Evolutionary conservation across 495 filamentous ascomycete species (phyloP).

Genomic region (Tuber indicum): DNA sequence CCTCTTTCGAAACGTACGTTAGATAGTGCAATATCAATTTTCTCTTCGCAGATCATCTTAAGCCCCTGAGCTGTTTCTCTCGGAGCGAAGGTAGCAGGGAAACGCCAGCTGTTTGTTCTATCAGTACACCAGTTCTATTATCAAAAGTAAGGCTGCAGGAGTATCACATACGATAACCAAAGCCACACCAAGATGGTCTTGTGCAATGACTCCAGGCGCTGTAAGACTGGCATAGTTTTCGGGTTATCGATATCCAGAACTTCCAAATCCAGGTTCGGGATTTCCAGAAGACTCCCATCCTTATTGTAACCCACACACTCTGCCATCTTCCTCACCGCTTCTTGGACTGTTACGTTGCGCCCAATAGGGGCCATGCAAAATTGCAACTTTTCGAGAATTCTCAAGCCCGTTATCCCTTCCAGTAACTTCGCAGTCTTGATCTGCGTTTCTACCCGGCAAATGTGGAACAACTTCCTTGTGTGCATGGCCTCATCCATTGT

Average conservation of each 20-base stretch:
- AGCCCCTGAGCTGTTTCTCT: slow-evolving; percentile 71
- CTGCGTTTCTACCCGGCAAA: slow-evolving; percentile 57
- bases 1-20: slow-evolving; percentile 13
- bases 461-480: slow-evolving; percentile 60
- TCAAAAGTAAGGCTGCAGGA: slow-evolving; percentile 21
- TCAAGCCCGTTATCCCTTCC: slow-evolving; percentile 57
- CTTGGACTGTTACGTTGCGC: slow-evolving; percentile 42
- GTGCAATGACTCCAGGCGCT: slow-evolving; percentile 66
- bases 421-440: slow-evolving; percentile 63
- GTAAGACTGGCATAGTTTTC: slow-evolving; percentile 53
- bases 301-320: slow-evolving; percentile 58
- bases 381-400: slow-evolving; percentile 62
- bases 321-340: slow-evolving; percentile 56
- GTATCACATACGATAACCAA: slow-evolving; percentile 57
- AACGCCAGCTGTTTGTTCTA: slow-evolving; percentile 49
- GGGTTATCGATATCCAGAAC: slow-evolving; percentile 54
- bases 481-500: slow-evolving; percentile 60
- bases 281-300: slow-evolving; percentile 59
- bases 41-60: slow-evolving; percentile 69
- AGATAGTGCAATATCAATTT: slow-evolving; percentile 52
- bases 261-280: slow-evolving; percentile 58
- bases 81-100: slow-evolving; percentile 70
- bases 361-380: slow-evolving; percentile 64
- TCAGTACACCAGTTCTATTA: slow-evolving; percentile 6
- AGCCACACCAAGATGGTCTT: slow-evolving; percentile 75